A percentile compares a stretch with the other conserved stretches of the same genome.
phyloP scores from a whole-genome alignment of 2,329 filamentous ascomycete genomes.

The Pseudopyricularia javanii region DNA sequence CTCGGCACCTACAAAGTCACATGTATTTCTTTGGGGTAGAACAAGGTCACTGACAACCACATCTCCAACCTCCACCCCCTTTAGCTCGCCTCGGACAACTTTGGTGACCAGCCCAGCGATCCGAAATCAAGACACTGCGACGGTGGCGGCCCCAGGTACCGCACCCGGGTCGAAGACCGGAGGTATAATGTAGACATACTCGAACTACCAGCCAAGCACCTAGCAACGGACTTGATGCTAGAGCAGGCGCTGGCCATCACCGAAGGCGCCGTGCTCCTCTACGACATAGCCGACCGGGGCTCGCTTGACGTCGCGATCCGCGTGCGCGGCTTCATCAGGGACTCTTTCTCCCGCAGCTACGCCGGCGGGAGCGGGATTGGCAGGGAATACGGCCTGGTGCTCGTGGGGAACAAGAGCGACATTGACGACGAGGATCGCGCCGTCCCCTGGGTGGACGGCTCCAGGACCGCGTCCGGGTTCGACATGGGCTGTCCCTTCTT shows the following conservation, averaged over 20 bases:
- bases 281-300: slow-evolving; percentile 15
- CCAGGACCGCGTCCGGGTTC: slow-evolving; percentile 11
- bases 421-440: slow-evolving; percentile 13
- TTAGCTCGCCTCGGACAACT: slow-evolving; percentile 19
- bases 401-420: slow-evolving; percentile 24
- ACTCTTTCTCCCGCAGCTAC: background rate
- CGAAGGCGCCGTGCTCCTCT: slow-evolving; percentile 25
- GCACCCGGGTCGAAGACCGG: slow-evolving; percentile 17
- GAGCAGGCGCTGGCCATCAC: slow-evolving; percentile 24
- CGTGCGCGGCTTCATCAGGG: slow-evolving; percentile 13
- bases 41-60: slow-evolving; percentile 6
- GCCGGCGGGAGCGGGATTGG: background rate
- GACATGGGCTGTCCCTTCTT: slow-evolving; percentile 14
- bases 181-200: slow-evolving; percentile 22
- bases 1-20: background rate
- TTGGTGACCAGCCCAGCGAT: slow-evolving; percentile 11
- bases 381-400: slow-evolving; percentile 17
- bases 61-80: background rate
- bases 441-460: slow-evolving; percentile 19
- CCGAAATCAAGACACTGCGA: slow-evolving; percentile 11
- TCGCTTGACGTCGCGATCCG: slow-evolving; percentile 14
- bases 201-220: slow-evolving; percentile 20
- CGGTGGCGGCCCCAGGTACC: slow-evolving; percentile 20
- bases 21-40: slow-evolving; percentile 8
- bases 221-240: slow-evolving; percentile 19